Evolutionary conservation across 768 basidiomycete species (phyloP).

Genomic region (Tulasnella sp.): DNA sequence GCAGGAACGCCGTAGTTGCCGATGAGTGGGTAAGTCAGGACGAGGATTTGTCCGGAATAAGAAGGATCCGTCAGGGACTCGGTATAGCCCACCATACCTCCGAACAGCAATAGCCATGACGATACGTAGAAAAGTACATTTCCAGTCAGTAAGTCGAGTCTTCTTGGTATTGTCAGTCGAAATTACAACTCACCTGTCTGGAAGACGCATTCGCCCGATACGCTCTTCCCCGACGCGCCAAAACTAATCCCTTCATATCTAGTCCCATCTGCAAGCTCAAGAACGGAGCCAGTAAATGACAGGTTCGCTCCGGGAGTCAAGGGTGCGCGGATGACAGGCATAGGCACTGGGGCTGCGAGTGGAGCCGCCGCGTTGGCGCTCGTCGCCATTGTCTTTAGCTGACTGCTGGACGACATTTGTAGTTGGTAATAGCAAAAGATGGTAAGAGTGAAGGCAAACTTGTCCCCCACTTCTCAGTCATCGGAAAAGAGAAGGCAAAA

Average conservation of each 20-base stretch:
- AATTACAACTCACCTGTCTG: constrained; percentile 72
- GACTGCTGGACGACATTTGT: background rate
- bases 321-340: background rate
- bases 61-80: constrained; percentile 98
- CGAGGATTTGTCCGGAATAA: constrained; percentile 94
- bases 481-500: too few species aligned
- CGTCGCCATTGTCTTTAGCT: background rate
- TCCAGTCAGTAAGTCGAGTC: constrained; percentile 15
- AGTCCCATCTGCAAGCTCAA: constrained; percentile 86
- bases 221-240: constrained; percentile 81
- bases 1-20: constrained; percentile 96
- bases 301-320: background rate
- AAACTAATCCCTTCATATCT: constrained; percentile 85
- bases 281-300: constrained; percentile 40
- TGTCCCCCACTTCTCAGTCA: too few species aligned
- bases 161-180: background rate
- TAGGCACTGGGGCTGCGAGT: background rate
- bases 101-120: constrained; percentile 18
- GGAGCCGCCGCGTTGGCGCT: background rate
- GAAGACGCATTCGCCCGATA: constrained; percentile 98
- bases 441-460: too few species aligned
- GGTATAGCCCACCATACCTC: constrained; percentile 99
- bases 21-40: constrained; percentile 91
- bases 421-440: background rate
- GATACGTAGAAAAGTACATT: background rate